Evolutionary conservation across 805 yeast genomes (phyloP).

Genomic region (Yamadazyma nakazawae): DNA sequence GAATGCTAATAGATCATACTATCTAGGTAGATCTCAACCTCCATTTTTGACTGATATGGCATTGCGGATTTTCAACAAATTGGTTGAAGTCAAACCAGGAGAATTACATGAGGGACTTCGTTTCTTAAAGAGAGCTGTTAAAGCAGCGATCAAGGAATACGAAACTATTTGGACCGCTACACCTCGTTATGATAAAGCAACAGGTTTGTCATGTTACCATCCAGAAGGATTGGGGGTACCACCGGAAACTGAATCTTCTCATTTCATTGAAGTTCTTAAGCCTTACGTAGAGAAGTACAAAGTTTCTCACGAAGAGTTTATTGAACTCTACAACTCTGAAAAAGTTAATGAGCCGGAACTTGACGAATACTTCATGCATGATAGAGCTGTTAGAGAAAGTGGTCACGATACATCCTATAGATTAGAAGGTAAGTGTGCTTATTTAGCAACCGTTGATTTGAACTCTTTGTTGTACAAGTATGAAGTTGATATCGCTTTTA

Average conservation of each 20-base stretch:
- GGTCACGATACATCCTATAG: conserved; percentile 96
- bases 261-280: conserved; percentile 66
- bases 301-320: conserved; percentile 57
- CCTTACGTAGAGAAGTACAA: conserved; percentile 68
- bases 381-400: conserved; percentile 91
- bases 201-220: conserved; percentile 86
- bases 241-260: conserved; percentile 92
- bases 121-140: conserved; percentile 60
- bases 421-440: conserved; percentile 84
- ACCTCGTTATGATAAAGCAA: conserved; percentile 69
- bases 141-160: conserved; percentile 87
- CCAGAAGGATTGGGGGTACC: conserved; percentile 94
- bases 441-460: conserved; percentile 86
- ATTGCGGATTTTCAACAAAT: conserved; percentile 57
- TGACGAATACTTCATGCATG: conserved; percentile 87
- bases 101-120: conserved; percentile 42
- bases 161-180: conserved; percentile 68
- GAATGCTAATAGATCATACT: conserved; percentile 92
- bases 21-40: conserved; percentile 90
- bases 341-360: conserved; percentile 70
- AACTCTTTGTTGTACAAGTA: conserved; percentile 85
- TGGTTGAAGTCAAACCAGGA: conserved; percentile 45
- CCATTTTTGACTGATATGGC: conserved; percentile 96
- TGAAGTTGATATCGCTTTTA: conserved; percentile 75
- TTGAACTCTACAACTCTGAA: conserved; percentile 61